These are phyloP conservation scores for Metschnikowia lunata DNA, from an alignment of 805 yeast genomes.

Conservation along the genomic window DNA sequence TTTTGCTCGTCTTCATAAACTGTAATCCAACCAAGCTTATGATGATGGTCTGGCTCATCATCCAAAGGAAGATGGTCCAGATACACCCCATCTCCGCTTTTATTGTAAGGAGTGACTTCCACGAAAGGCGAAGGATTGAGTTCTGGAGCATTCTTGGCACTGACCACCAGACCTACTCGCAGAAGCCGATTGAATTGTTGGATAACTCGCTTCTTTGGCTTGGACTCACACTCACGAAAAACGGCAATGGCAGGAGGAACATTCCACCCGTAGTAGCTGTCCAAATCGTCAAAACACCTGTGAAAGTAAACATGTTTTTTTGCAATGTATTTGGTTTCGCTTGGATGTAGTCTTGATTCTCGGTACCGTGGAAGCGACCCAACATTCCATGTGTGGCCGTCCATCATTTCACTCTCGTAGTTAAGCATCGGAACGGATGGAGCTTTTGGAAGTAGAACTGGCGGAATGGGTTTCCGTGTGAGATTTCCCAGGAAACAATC, in stretches of 20 bases:
- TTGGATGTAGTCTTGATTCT: constrained; percentile 7
- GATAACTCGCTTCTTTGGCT: constrained; percentile 34
- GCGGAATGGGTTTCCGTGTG: constrained; percentile 8
- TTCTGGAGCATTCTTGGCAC: neutral
- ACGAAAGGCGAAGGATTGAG: constrained; percentile 3
- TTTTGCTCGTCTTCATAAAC: constrained; percentile 43
- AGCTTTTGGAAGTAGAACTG: constrained; percentile 5
- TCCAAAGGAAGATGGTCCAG: constrained; percentile 44
- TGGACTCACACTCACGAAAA: constrained; percentile 39
- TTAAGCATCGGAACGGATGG: constrained; percentile 7
- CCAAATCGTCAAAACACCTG: constrained; percentile 22
- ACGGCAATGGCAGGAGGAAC: constrained; percentile 33
- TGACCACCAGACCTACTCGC: constrained; percentile 5
- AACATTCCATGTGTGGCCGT: constrained; percentile 18
- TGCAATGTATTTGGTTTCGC: constrained; percentile 27
- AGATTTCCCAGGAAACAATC: neutral
- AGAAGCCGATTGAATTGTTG: constrained; percentile 28
- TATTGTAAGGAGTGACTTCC: constrained; percentile 30
- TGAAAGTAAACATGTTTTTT: constrained; percentile 37
- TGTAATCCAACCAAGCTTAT: constrained; percentile 63
- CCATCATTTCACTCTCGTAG: constrained; percentile 6
- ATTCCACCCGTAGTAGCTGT: constrained; percentile 5
- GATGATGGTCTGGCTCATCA: constrained; percentile 53
- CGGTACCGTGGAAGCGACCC: constrained; percentile 46
- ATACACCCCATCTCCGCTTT: constrained; percentile 54